A percentile compares a stretch with the other conserved stretches of the same genome.
phyloP scores from a whole-genome alignment of 163 green algal genomes.

The Smithsoniella earleae region DNA sequence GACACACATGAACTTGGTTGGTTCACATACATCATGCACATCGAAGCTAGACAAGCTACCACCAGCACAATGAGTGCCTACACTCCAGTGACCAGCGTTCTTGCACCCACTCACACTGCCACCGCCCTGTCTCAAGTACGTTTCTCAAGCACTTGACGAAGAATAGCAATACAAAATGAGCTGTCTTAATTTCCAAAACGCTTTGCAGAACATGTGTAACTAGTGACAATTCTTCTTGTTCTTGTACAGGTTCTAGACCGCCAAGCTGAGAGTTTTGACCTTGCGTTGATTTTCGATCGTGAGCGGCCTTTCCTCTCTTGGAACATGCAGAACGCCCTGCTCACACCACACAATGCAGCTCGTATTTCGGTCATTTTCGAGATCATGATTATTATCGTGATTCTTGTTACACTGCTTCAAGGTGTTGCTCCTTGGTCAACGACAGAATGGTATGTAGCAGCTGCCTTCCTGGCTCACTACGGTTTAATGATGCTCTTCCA shows the following conservation, averaged over 20 bases:
- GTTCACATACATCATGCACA: conserved; percentile 26
- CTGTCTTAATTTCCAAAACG: no score
- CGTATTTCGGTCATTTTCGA: conserved; percentile 5
- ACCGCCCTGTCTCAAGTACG: conserved; percentile 5
- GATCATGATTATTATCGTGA: neutral
- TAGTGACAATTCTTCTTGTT: no score
- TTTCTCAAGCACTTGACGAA: no score
- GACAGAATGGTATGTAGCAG: neutral
- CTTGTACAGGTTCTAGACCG: conserved; percentile 20
- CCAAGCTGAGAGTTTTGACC: conserved; percentile 15
- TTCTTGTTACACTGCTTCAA: neutral
- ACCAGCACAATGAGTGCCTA: neutral
- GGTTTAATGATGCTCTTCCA: conserved; percentile 28
- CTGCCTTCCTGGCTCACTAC: conserved; percentile 6
- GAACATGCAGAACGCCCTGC: conserved; percentile 27
- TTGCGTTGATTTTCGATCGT: conserved; percentile 22
- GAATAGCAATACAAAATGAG: no score
- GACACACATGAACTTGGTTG: conserved; percentile 13
- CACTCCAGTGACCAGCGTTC: conserved; percentile 15
- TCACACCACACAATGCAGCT: neutral
- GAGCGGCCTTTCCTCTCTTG: conserved; percentile 27
- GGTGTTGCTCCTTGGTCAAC: conserved; percentile 15
- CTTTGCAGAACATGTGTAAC: no score
- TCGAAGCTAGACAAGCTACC: conserved; percentile 7
- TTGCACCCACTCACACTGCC: conserved; percentile 4